Evolutionary conservation across 2,329 filamentous ascomycete genomes (phyloP).

Genomic region (Didymella pinodella): DNA sequence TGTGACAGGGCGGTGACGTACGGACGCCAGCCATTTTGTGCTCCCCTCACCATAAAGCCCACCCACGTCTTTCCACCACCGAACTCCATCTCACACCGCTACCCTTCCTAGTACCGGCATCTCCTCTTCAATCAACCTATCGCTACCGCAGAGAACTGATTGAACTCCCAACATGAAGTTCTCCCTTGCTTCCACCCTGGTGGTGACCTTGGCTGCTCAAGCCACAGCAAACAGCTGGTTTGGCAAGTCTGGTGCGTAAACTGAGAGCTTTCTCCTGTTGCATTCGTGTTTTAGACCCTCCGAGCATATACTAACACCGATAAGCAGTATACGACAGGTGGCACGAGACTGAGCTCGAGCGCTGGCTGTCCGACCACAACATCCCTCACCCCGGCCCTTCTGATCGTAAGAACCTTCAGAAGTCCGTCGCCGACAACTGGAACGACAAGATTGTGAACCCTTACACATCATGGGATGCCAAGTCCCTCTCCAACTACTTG

Average conservation of each 20-base stretch:
- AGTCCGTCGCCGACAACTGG: slow-evolving; percentile 90
- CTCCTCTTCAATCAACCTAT: slow-evolving; percentile 31
- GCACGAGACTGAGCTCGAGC: slow-evolving; percentile 97
- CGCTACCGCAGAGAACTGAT: slow-evolving; percentile 25
- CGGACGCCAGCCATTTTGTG: slow-evolving; percentile 39
- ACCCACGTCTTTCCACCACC: slow-evolving; percentile 18
- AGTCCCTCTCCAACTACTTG: slow-evolving; percentile 73
- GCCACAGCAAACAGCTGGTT: slow-evolving; percentile 84
- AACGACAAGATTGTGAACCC: slow-evolving; percentile 75
- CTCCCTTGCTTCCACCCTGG: slow-evolving; percentile 70
- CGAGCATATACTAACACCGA: slow-evolving; percentile 31
- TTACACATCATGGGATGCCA: slow-evolving; percentile 78
- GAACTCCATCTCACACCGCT: slow-evolving; percentile 19
- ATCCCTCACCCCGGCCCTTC: slow-evolving; percentile 89
- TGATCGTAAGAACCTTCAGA: slow-evolving; percentile 93
- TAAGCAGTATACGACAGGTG: slow-evolving; percentile 92
- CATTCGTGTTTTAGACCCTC: not conserved
- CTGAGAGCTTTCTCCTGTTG: slow-evolving; percentile 26
- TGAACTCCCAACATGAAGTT: slow-evolving; percentile 73
- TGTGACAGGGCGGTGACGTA: slow-evolving; percentile 28
- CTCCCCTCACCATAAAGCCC: slow-evolving; percentile 36
- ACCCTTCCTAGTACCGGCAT: slow-evolving; percentile 18
- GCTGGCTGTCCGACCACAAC: slow-evolving; percentile 93
- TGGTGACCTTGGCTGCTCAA: slow-evolving; percentile 76
- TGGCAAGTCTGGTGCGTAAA: slow-evolving; percentile 76